Evolutionary conservation across 2,329 filamentous ascomycete species (phyloP), one percentile per base, ranked within the genome.

Genomic region (Beauveria bassiana): DNA sequence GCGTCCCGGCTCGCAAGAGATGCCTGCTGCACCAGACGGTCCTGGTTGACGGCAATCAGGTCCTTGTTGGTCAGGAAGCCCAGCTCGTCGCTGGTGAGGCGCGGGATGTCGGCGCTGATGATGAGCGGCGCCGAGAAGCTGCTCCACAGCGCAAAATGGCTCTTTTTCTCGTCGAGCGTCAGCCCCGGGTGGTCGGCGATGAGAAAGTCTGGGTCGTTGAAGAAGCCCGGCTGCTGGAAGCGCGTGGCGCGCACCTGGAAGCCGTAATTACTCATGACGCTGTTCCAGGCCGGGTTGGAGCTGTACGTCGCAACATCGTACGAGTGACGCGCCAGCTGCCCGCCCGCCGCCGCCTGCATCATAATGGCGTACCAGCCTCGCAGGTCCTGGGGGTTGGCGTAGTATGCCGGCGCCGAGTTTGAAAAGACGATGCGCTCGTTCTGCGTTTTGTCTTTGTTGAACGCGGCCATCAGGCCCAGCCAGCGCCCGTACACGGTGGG

Each of bases 241-340:
- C 75, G 71, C 24, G 73, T 70, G 3, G 78, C 65, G 26, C 72
- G 70, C 9, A 73, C 70, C 58, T 78, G 69, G 59, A 73, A 76
- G 31, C 71, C 72, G 60, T 79, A 79, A 61, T 81, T 80, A 62
- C 72, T 72, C 71, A 77, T 75, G 59, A 80, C 73, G 61, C 75
- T 77, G 46, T 77, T 72, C 77, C 78, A 80, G 2, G 22, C 57
- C 12, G 57, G 45, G 7, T 74, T 72, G 55, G 71, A 73, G 34
- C 66, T 69, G 64, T 77, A 79, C 0, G 73, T 74, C n/a, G 75
- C 69, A 55, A 79, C 72, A 62, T 66, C 76, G 22, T 71, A 68
- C 9, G 74, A 78, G 62, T 78, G 76, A 3, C 76, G 70, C 1
- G 76, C 75, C 5, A 78, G 69, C 64, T 78, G 73, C 0, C 75